A percentile compares a stretch with the other conserved stretches of the same genome.
Evolutionary conservation across 169 alveolate genomes (phyloP).

Genomic region (Perkinsus olseni): DNA sequence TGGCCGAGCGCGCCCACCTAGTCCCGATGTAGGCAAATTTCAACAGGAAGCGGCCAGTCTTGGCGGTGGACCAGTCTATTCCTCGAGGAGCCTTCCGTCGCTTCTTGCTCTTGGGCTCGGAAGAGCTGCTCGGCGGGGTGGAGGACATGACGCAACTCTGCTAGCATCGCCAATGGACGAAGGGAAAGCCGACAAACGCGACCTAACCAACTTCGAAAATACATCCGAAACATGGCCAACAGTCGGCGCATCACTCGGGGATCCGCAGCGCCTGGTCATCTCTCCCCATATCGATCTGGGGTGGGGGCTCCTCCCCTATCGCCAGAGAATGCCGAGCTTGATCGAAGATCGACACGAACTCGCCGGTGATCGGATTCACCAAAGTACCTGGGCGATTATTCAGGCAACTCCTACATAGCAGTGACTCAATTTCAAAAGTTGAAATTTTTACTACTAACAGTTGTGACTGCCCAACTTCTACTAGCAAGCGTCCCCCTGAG

Average conservation of each 20-base stretch:
- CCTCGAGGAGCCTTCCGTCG: conserved; percentile 1
- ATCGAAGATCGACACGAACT: not conserved
- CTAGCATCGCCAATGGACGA: too few species aligned
- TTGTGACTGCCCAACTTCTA: too few species aligned
- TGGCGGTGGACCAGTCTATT: conserved; percentile 25
- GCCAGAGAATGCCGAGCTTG: not conserved
- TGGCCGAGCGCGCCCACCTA: too few species aligned
- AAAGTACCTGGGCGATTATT: too few species aligned
- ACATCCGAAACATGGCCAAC: not conserved
- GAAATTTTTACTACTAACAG: too few species aligned
- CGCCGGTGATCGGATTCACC: too few species aligned
- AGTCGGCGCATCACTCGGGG: not conserved
- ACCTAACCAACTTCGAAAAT: not conserved
- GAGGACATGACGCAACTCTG: not conserved
- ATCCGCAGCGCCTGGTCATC: not conserved
- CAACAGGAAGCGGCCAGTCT: conserved; percentile 17
- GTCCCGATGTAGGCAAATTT: conserved; percentile 30
- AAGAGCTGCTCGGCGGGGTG: not conserved
- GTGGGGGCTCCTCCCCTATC: not conserved
- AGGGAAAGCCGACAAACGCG: too few species aligned
- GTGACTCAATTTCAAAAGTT: too few species aligned
- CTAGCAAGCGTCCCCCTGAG: too few species aligned
- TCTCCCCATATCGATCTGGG: not conserved
- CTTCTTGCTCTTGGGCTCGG: not conserved
- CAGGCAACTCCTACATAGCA: too few species aligned